phyloP scores from a whole-genome alignment of 2,329 filamentous ascomycete genomes.

The Arthroderma sp. region DNA sequence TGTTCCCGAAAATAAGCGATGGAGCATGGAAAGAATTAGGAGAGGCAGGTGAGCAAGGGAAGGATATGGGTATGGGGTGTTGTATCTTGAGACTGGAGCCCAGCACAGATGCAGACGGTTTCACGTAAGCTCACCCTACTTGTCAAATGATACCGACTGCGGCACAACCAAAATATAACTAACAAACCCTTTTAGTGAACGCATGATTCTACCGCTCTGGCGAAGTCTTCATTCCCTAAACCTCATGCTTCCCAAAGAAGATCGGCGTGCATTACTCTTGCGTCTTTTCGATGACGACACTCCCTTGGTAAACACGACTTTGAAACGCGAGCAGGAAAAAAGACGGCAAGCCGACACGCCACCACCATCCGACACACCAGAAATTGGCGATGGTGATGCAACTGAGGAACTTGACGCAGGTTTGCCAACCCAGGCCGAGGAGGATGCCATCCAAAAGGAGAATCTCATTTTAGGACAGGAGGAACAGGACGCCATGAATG shows the following conservation, averaged over 20 bases:
- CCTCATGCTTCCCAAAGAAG: conserved; percentile 96
- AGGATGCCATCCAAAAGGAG: conserved; percentile 25
- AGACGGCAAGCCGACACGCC: conserved; percentile 9
- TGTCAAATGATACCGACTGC: too few relatives aligned
- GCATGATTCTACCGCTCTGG: conserved; percentile 86
- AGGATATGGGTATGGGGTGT: conserved; percentile 76
- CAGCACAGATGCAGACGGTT: conserved; percentile 47
- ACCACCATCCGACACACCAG: conserved; percentile 1
- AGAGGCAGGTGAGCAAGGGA: conserved; percentile 75
- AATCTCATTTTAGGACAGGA: conserved; percentile 27
- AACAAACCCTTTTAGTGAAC: conserved; percentile 38
- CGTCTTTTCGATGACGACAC: conserved; percentile 82
- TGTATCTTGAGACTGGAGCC: conserved; percentile 77
- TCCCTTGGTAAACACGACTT: conserved; percentile 55
- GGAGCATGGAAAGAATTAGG: conserved; percentile 62
- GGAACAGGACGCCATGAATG: conserved; percentile 28
- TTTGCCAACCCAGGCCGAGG: conserved; percentile 19
- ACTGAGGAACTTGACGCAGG: conserved; percentile 4
- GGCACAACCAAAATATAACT: too few relatives aligned
- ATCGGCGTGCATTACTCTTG: conserved; percentile 80
- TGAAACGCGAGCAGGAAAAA: conserved; percentile 15
- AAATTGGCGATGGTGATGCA: conserved; percentile 1
- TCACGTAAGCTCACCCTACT: conserved; percentile 28
- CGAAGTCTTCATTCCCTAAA: conserved; percentile 84
- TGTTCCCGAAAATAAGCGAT: conserved; percentile 82